Evolutionary conservation across 371 early-diverging fungal species (phyloP), one percentile per base, ranked within the genome.

Genomic region (Mucor lusitanicus): DNA sequence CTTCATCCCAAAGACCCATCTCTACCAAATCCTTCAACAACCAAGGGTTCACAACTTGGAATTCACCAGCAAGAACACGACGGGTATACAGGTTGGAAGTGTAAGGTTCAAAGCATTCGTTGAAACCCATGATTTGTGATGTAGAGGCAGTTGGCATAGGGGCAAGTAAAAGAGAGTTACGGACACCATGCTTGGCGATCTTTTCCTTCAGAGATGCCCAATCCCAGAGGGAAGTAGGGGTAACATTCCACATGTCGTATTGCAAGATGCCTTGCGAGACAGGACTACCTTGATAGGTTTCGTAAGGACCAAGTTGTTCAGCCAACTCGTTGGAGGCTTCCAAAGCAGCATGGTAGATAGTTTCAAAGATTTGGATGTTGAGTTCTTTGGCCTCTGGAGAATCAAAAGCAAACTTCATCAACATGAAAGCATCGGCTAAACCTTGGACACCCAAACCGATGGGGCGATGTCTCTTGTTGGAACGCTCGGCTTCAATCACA

Each of bases 111-210:
- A 98, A 97, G 80, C 97, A 96, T 84, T 99, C 99, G 79, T 97
- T 99, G 90, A 93, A 96, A 59, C 99, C 99, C 28, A 99, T 87
- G 68, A 99, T 97, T 79, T 99, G 99, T 39, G 96, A 95, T 7
- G 99, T 99, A 37, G 94, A 94, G 3, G 99, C 99, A 0, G 99
- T 99, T 4, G 99, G 99, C 99, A 99, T 99, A 12, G 97, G 97
- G 4, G 99, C 98, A 17, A 99, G 87, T 27, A 99, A 77, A 30
- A 99, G 85, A 23, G 94, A 94, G 88, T 99, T 99, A 70, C 99
- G 91, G 9, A 96, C 91, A 58, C 99, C 99, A 72, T 92, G 83
- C 73, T 92, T 71, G 30, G 85, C 86, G 63, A 99, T 94, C 64
- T 90, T 84, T 33, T 80, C 88, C 63, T 97, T 91, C 39, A 99